phyloP scores from a whole-genome alignment of 148 eudicot genomes.

The Salicornia ramosissima region DNA sequence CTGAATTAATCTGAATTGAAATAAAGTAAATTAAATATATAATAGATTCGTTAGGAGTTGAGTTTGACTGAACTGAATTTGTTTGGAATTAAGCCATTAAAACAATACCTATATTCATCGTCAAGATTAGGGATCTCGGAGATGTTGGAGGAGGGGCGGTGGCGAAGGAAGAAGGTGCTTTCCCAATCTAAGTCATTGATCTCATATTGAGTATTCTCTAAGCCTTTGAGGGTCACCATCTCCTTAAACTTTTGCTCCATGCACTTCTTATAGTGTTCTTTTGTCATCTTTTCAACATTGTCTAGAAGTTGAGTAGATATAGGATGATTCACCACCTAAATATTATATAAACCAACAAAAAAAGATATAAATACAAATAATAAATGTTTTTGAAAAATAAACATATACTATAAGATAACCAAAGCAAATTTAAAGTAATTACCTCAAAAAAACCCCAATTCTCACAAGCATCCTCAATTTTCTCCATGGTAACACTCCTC shows the following conservation, averaged over 20 bases:
- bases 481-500: slow-evolving; percentile 41
- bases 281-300: slow-evolving; percentile 61
- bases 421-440: not conserved
- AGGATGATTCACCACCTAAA: slow-evolving; percentile 53
- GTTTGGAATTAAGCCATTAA: too few species aligned
- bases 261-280: slow-evolving; percentile 58
- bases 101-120: slow-evolving; percentile 64
- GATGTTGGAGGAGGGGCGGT: slow-evolving; percentile 71
- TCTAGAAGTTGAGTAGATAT: slow-evolving; percentile 49
- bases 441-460: slow-evolving; percentile 82
- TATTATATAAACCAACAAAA: not conserved
- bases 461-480: slow-evolving; percentile 61
- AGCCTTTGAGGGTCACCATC: slow-evolving; percentile 67
- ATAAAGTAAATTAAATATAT: too few species aligned
- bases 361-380: not conserved
- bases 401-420: not conserved
- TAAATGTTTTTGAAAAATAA: not conserved
- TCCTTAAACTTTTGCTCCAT: slow-evolving; percentile 71
- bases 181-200: slow-evolving; percentile 84
- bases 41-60: too few species aligned
- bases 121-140: slow-evolving; percentile 63
- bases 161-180: slow-evolving; percentile 73
- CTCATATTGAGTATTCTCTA: slow-evolving; percentile 56
- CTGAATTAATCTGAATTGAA: too few species aligned
- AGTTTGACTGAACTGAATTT: too few species aligned